phyloP scores from a whole-genome alignment of 2,329 filamentous ascomycete species.

The Hortaea sp. region DNA sequence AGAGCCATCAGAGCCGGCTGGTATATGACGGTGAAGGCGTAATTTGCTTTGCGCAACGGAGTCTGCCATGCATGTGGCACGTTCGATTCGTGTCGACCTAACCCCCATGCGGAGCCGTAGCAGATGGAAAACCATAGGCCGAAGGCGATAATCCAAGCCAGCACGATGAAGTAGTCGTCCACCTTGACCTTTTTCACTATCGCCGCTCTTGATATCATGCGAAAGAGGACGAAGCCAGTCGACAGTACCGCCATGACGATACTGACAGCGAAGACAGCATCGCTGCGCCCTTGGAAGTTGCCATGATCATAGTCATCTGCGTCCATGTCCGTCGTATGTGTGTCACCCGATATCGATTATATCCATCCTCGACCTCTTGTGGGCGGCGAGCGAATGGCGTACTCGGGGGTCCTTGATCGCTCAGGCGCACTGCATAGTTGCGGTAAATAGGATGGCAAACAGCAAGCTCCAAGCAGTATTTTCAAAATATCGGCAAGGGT shows the following conservation, averaged over 20 bases:
- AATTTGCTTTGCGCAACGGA: conserved; percentile 47
- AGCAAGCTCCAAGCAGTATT: too few species aligned
- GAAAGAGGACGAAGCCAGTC: conserved; percentile 63
- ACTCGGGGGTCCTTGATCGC: too few species aligned
- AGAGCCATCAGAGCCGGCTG: conserved; percentile 85
- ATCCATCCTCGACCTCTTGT: not conserved
- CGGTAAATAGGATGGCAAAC: too few species aligned
- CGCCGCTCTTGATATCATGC: conserved; percentile 60
- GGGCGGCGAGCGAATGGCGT: too few species aligned
- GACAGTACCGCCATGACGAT: conserved; percentile 58
- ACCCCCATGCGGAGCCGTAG: conserved; percentile 52
- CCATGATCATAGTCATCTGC: conserved; percentile 12
- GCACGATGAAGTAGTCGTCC: conserved; percentile 73
- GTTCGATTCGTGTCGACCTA: conserved; percentile 57
- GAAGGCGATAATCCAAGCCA: conserved; percentile 66
- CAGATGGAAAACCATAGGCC: conserved; percentile 59
- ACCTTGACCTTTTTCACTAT: conserved; percentile 62
- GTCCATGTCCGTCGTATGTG: not conserved
- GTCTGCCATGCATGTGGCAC: conserved; percentile 43
- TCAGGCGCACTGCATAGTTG: too few species aligned
- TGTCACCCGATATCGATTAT: not conserved
- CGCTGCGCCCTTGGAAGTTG: conserved; percentile 21
- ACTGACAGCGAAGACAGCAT: conserved; percentile 59
- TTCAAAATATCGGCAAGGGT: too few species aligned
- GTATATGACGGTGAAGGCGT: conserved; percentile 53